phyloP scores from a whole-genome alignment of 2,329 filamentous ascomycete species.

The Kalmusia sp. region DNA sequence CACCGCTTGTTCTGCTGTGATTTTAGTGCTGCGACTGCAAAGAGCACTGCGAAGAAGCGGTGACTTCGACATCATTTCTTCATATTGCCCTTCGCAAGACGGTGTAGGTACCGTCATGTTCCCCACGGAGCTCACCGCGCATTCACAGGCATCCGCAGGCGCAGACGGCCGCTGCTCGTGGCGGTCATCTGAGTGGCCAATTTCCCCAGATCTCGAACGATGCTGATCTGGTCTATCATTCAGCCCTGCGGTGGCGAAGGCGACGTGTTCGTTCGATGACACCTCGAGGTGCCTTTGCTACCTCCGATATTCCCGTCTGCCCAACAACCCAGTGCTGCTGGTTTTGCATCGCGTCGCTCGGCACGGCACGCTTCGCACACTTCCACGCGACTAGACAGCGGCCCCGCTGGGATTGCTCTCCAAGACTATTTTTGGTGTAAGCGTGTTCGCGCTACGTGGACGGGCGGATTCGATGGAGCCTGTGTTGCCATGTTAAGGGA shows the following conservation, averaged over 20 bases:
- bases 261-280: neutral
- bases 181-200: slow-evolving; percentile 3
- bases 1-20: slow-evolving; percentile 7
- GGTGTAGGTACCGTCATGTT: slow-evolving; percentile 4
- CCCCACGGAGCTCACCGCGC: slow-evolving; percentile 1
- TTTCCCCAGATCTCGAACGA: slow-evolving; percentile 2
- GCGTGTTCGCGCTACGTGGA: slow-evolving; percentile 1
- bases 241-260: slow-evolving; percentile 6
- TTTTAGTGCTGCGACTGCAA: neutral
- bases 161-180: neutral
- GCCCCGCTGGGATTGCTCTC: neutral
- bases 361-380: slow-evolving; percentile 1
- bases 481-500: neutral
- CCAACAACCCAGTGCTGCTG: neutral
- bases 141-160: neutral
- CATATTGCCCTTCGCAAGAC: neutral
- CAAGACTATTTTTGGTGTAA: neutral
- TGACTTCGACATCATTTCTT: slow-evolving; percentile 3
- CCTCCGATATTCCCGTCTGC: neutral
- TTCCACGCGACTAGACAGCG: neutral
- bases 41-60: slow-evolving; percentile 5
- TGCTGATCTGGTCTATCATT: neutral
- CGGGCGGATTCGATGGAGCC: neutral
- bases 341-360: neutral
- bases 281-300: neutral